Conservation (phyloP, 2,329 filamentous ascomycete species). For the Monilinia vaccinii-corymbosi region DNA sequence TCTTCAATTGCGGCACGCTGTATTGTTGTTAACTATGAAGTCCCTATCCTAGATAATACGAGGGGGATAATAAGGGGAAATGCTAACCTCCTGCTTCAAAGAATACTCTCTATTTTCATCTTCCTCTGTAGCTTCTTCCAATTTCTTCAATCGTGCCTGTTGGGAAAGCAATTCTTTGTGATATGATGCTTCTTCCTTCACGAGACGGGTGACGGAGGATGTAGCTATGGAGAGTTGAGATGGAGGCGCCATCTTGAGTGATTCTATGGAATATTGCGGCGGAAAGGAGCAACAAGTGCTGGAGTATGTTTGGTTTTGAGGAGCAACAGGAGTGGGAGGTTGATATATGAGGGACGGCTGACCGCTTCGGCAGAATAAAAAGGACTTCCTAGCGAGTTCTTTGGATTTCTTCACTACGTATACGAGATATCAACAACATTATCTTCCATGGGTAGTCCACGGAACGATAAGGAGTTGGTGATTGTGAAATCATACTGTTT, state of each 20-base stretch:
- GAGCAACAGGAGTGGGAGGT: neutral
- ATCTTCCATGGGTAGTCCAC: neutral
- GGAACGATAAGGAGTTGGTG: neutral
- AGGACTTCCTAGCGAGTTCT: too few relatives aligned
- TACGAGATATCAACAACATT: neutral
- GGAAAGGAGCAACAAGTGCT: neutral
- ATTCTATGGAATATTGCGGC: neutral
- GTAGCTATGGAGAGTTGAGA: slow-evolving; percentile 72
- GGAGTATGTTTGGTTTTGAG: neutral
- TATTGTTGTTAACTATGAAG: slow-evolving; percentile 4
- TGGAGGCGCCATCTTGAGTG: slow-evolving; percentile 60
- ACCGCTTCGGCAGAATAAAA: neutral
- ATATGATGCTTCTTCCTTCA: slow-evolving; percentile 89
- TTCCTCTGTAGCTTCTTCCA: slow-evolving; percentile 41
- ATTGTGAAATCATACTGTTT: neutral
- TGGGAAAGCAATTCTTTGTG: slow-evolving; percentile 76
- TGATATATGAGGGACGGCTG: neutral
- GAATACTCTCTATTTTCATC: slow-evolving; percentile 71
- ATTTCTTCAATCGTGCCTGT: slow-evolving; percentile 56
- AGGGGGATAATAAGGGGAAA: neutral
- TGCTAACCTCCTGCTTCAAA: slow-evolving; percentile 75
- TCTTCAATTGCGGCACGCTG: slow-evolving; percentile 59
- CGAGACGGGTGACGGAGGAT: slow-evolving; percentile 67
- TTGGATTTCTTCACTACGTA: neutral
- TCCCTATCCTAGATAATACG: neutral